A percentile compares a stretch with the other conserved stretches of the same genome.
These are phyloP conservation scores for Phytophthora macrochlamydospora DNA, from an alignment of 352 stramenopile genomes.

Conservation along the genomic window DNA sequence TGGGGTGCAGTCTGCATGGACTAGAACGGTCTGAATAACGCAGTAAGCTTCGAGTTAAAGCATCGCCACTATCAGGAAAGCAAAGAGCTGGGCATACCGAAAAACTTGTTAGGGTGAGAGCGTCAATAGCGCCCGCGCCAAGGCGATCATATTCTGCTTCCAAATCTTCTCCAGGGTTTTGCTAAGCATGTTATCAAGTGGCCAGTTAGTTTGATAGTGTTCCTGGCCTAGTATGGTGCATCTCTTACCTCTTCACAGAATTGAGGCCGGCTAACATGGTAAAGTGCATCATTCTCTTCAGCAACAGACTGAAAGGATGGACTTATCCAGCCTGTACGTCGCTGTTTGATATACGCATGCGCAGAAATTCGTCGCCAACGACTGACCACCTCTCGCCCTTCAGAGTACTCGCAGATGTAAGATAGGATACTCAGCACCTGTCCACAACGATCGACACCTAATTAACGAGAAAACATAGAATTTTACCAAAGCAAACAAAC, in stretches of 20 bases:
- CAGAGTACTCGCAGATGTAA: slow-evolving; percentile 32
- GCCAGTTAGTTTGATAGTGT: not conserved
- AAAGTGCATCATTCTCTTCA: slow-evolving; percentile 45
- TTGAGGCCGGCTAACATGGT: slow-evolving; percentile 8
- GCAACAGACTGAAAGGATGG: slow-evolving; percentile 13
- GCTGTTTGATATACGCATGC: slow-evolving; percentile 31
- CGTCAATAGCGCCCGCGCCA: slow-evolving; percentile 22
- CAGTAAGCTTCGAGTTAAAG: not conserved
- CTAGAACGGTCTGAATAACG: slow-evolving; percentile 13
- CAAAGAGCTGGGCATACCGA: slow-evolving; percentile 22
- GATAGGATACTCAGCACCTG: slow-evolving; percentile 39
- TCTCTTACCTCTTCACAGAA: slow-evolving; percentile 13
- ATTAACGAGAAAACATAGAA: not conserved
- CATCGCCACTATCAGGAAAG: not conserved
- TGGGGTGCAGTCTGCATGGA: not conserved
- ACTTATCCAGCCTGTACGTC: slow-evolving; percentile 21
- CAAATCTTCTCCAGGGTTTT: not conserved
- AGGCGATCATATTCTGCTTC: slow-evolving; percentile 19
- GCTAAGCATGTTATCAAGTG: not conserved
- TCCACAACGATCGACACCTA: not conserved
- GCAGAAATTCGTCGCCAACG: slow-evolving; percentile 29
- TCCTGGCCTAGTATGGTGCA: no score
- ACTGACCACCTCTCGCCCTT: slow-evolving; percentile 31
- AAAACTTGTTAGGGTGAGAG: slow-evolving; percentile 31
- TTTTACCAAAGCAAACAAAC: not conserved